Conservation (phyloP, 352 stramenopile species). For the Phytophthora palmivora region DNA sequence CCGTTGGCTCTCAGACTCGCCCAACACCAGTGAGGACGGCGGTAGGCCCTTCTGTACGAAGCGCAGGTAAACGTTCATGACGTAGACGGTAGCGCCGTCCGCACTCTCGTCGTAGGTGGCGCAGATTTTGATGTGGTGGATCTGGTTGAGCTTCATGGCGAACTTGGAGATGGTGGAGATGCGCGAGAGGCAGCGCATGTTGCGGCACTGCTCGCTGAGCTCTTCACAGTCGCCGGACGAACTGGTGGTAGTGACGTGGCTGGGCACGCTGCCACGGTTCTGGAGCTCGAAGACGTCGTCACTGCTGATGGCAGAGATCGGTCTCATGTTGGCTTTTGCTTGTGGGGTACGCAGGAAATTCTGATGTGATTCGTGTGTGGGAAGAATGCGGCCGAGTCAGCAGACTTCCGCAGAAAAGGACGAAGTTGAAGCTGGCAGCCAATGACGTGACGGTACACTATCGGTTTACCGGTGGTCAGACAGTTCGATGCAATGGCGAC, state of each 20-base stretch:
- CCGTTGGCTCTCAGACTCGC: constrained; percentile 13
- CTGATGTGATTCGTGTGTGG: constrained; percentile 13
- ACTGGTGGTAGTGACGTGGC: constrained; percentile 21
- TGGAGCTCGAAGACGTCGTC: constrained; percentile 16
- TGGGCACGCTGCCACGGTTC: constrained; percentile 21
- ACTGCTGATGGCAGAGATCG: constrained; percentile 3
- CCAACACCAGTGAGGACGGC: constrained; percentile 10
- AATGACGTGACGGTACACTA: constrained; percentile 26
- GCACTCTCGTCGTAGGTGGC: constrained; percentile 38
- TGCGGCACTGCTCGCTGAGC: neutral
- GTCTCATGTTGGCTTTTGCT: constrained; percentile 7
- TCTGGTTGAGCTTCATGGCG: constrained; percentile 66
- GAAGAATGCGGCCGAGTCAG: neutral
- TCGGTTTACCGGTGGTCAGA: constrained; percentile 15
- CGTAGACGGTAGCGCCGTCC: constrained; percentile 57
- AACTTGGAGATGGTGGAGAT: constrained; percentile 59
- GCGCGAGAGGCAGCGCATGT: constrained; percentile 34
- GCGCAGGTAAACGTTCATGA: constrained; percentile 58
- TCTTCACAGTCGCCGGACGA: constrained; percentile 22
- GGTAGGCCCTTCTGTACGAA: constrained; percentile 63
- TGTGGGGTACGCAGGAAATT: constrained; percentile 13
- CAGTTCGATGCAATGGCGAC: neutral
- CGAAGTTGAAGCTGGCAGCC: constrained; percentile 32
- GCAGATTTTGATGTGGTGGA: constrained; percentile 54
- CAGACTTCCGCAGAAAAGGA: constrained; percentile 7